Evolutionary conservation across 208 protist species (phyloP).

Genomic region (Trypanosoma scelopori): DNA sequence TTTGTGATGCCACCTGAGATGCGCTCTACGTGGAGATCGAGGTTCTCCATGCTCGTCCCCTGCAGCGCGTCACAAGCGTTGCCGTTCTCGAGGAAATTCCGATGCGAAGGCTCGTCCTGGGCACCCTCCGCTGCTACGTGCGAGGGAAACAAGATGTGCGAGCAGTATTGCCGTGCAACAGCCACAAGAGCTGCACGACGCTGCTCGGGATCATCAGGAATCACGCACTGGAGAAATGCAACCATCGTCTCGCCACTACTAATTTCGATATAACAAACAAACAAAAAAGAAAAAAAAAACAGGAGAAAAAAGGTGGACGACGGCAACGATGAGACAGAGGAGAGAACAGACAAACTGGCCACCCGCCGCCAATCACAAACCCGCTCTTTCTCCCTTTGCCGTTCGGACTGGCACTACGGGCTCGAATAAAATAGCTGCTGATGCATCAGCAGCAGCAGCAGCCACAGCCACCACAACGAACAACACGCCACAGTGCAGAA

Average conservation of each 20-base stretch:
- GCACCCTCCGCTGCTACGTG: neutral
- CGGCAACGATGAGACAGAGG: neutral
- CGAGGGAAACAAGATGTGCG: constrained; percentile 28
- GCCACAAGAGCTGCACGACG: constrained; percentile 55
- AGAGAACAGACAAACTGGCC: neutral
- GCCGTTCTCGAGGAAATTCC: too few species aligned
- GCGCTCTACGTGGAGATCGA: constrained; percentile 45
- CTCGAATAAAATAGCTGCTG: too few species aligned
- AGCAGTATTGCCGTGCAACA: constrained; percentile 56
- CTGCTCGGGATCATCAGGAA: constrained; percentile 54
- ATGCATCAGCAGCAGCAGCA: too few species aligned
- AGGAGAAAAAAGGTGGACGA: constrained; percentile 2
- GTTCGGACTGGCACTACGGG: too few species aligned
- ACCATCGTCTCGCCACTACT: constrained; percentile 1
- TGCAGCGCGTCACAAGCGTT: neutral
- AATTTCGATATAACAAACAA: constrained; percentile 5
- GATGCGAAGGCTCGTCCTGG: too few species aligned
- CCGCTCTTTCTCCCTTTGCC: too few species aligned
- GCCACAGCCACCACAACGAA: too few species aligned
- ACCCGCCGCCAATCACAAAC: neutral
- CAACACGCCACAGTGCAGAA: too few species aligned
- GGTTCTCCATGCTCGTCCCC: neutral
- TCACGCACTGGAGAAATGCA: constrained; percentile 31
- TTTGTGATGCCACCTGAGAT: constrained; percentile 90
- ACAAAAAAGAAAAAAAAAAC: constrained; percentile 14